Evolutionary conservation across 2,329 filamentous ascomycete genomes (phyloP).

Genomic region (Penicillium olsonii): DNA sequence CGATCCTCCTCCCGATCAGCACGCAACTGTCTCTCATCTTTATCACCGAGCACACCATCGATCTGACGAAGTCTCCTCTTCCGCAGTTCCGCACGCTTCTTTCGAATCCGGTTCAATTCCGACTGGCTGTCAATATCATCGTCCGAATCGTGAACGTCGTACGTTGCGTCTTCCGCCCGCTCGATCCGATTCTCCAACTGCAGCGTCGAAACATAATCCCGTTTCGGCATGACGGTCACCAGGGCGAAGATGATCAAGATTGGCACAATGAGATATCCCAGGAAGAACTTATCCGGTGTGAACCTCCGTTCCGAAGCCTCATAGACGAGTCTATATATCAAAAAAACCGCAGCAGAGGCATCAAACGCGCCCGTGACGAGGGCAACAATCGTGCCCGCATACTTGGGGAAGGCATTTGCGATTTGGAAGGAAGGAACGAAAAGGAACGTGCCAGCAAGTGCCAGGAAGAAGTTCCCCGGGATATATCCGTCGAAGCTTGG

Average conservation of each 20-base stretch:
- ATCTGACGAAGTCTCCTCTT: conserved; percentile 68
- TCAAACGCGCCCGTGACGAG: conserved; percentile 81
- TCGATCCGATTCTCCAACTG: conserved; percentile 74
- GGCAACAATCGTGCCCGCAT: conserved; percentile 74
- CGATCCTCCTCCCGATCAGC: conserved; percentile 64
- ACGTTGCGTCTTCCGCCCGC: conserved; percentile 37
- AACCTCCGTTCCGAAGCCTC: conserved; percentile 50
- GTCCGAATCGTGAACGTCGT: conserved; percentile 49
- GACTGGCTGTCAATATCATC: conserved; percentile 53
- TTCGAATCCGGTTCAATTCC: conserved; percentile 50
- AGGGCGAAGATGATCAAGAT: conserved; percentile 64
- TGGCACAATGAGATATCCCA: conserved; percentile 71
- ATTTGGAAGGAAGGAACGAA: conserved; percentile 83
- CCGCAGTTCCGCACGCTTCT: conserved; percentile 60
- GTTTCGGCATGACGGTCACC: conserved; percentile 66
- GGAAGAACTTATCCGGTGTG: conserved; percentile 66
- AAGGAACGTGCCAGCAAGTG: conserved; percentile 75
- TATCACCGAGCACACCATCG: conserved; percentile 68
- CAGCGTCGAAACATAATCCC: conserved; percentile 76
- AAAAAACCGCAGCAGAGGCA: conserved; percentile 75
- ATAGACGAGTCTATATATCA: conserved; percentile 74
- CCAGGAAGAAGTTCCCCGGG: conserved; percentile 72
- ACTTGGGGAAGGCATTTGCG: conserved; percentile 75
- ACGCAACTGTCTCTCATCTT: conserved; percentile 62
- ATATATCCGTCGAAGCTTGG: conserved; percentile 70